phyloP scores from a whole-genome alignment of 148 eudicot genomes.

The Simmondsia chinensis region DNA sequence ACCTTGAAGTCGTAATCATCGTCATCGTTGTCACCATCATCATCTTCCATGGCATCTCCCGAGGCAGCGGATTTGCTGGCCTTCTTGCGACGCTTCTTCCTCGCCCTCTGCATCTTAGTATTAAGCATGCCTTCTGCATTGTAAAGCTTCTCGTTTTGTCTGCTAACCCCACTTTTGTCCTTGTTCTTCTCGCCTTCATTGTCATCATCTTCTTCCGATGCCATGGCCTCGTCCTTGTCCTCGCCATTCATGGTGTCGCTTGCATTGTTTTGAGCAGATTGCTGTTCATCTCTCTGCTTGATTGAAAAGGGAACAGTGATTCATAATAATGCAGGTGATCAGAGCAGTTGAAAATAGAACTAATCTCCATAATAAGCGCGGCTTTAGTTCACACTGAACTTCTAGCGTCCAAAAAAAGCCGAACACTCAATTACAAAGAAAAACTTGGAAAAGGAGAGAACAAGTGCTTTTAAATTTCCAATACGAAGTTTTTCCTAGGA shows the following conservation, averaged over 20 bases:
- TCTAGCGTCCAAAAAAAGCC: no score
- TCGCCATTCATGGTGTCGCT: neutral
- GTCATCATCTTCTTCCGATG: conserved; percentile 37
- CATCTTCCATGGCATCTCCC: conserved; percentile 40
- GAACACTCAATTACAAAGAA: no score
- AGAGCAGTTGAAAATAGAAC: no score
- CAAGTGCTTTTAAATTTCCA: no score
- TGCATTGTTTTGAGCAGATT: conserved; percentile 8
- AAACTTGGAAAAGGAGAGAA: no score
- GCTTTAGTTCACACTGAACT: no score
- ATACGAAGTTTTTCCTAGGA: no score
- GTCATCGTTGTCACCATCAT: no score
- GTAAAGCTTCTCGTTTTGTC: conserved; percentile 71
- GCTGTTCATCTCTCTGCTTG: conserved; percentile 35
- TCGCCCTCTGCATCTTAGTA: conserved; percentile 58
- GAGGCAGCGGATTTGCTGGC: conserved; percentile 29
- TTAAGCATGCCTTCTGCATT: conserved; percentile 77
- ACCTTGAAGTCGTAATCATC: conserved; percentile 76
- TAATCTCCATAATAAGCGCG: no score
- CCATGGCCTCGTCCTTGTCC: conserved; percentile 49
- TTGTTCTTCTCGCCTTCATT: conserved; percentile 21
- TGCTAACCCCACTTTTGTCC: conserved; percentile 29
- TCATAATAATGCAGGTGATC: no score
- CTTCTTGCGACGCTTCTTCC: conserved; percentile 65
- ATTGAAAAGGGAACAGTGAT: no score